Conservation (phyloP, 345 rosid species). For the Eucalyptus pumila region DNA sequence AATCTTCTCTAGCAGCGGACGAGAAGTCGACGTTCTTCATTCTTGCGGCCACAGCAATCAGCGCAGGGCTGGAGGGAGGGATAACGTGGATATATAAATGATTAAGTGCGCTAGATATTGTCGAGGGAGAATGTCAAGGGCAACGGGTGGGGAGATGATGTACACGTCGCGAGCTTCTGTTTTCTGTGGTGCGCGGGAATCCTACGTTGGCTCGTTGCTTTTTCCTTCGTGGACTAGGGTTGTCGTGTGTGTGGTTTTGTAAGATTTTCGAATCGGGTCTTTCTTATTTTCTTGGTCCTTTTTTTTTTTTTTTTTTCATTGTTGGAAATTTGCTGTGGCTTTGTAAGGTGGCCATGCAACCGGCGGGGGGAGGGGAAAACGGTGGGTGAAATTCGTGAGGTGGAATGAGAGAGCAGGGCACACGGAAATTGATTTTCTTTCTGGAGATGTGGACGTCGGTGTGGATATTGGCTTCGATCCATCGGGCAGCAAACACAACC, state of each 20-base stretch:
- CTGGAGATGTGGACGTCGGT: background rate
- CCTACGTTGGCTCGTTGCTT: constrained; percentile 14
- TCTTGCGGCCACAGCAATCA: background rate
- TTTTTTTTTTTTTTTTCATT: background rate
- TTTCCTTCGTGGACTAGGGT: background rate
- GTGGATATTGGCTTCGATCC: background rate
- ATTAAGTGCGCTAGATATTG: background rate
- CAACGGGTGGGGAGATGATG: constrained; percentile 5
- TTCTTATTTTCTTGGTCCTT: background rate
- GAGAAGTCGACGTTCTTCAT: background rate
- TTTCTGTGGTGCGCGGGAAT: constrained; percentile 22
- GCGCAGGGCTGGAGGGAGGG: background rate
- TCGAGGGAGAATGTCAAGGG: background rate
- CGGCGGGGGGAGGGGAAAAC: background rate
- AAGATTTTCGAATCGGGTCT: background rate
- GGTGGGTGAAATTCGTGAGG: background rate
- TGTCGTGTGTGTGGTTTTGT: background rate
- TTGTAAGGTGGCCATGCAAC: background rate
- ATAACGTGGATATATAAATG: background rate
- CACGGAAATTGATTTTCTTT: background rate
- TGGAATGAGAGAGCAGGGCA: background rate
- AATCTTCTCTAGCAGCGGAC: background rate
- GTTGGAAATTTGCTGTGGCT: background rate
- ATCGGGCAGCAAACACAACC: background rate
- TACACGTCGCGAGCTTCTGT: constrained; percentile 7